Percentiles rank a stretch among this genome's conserved stretches.
phyloP scores from a whole-genome alignment of 352 stramenopile genomes.

The Globisporangium cystogenes region DNA sequence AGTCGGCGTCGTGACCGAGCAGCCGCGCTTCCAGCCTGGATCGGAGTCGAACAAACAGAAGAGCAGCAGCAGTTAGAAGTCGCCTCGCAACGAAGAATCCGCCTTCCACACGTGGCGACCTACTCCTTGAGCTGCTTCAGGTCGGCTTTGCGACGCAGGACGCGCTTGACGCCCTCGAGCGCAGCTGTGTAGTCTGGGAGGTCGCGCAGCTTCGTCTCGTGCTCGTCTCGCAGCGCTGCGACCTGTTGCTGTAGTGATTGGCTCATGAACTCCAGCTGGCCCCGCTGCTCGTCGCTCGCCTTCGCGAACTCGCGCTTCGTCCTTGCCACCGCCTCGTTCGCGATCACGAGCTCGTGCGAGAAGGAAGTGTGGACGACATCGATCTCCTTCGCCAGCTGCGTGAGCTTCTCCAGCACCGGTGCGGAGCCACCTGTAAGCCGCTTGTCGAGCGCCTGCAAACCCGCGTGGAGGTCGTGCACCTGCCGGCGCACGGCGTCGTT shows the following conservation, averaged over 20 bases:
- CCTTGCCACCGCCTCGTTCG: conserved; percentile 21
- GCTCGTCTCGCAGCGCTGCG: conserved; percentile 20
- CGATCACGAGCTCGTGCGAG: conserved; percentile 27
- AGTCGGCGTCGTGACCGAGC: conserved; percentile 37
- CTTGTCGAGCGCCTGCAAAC: conserved; percentile 40
- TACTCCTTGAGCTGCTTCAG: conserved; percentile 63
- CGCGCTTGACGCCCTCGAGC: conserved; percentile 36
- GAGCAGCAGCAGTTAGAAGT: no score
- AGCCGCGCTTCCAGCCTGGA: conserved; percentile 46
- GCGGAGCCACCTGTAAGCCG: conserved; percentile 27
- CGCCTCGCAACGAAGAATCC: neutral
- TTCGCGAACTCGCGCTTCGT: conserved; percentile 25
- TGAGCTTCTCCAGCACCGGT: conserved; percentile 37
- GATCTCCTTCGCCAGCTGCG: conserved; percentile 34
- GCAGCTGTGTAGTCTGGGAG: conserved; percentile 35
- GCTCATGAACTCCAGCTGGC: conserved; percentile 21
- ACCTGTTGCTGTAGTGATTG: conserved; percentile 24
- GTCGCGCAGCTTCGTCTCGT: conserved; percentile 34
- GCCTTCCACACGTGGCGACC: conserved; percentile 4
- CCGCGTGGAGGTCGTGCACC: conserved; percentile 44
- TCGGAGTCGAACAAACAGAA: neutral
- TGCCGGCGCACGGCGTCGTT: conserved; percentile 48
- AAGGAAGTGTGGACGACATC: conserved; percentile 23
- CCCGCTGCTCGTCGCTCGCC: conserved; percentile 24
- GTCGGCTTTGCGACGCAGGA: conserved; percentile 51